These are phyloP conservation scores for Amorphotheca resinae DNA, from an alignment of 495 filamentous ascomycete species.

Conservation along the genomic window DNA sequence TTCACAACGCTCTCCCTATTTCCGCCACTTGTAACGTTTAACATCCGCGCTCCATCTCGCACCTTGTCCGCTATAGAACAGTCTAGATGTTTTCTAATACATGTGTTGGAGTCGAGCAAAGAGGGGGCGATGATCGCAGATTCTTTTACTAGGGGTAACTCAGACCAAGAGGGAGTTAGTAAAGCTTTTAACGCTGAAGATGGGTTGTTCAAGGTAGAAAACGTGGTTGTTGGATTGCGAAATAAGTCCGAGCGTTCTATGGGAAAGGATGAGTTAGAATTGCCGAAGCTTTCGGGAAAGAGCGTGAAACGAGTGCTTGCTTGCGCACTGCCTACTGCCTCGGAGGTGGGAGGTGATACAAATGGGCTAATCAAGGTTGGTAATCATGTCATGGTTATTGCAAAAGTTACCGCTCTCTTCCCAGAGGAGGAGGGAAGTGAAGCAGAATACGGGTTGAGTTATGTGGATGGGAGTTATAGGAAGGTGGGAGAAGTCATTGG, in stretches of 20 bases:
- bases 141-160: slow-evolving; percentile 29
- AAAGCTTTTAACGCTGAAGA: neutral
- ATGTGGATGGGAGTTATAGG: slow-evolving; percentile 3
- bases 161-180: neutral
- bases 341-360: slow-evolving; percentile 14
- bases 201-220: neutral
- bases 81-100: slow-evolving; percentile 33
- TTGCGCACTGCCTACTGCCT: neutral
- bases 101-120: slow-evolving; percentile 31
- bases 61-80: slow-evolving; percentile 49
- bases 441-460: neutral
- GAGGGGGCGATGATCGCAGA: slow-evolving; percentile 32
- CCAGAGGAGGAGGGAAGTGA: neutral
- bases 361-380: slow-evolving; percentile 31
- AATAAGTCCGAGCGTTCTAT: neutral
- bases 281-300: neutral
- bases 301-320: slow-evolving; percentile 1
- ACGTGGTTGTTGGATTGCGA: neutral
- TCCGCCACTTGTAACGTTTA: slow-evolving; percentile 70
- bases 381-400: slow-evolving; percentile 44
- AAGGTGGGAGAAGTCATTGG: neutral
- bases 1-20: slow-evolving; percentile 62
- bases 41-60: slow-evolving; percentile 59
- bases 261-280: neutral
- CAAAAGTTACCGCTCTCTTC: slow-evolving; percentile 34